Conservation (phyloP, 768 basidiomycete species). For the Phlebiopsis gigantea region DNA sequence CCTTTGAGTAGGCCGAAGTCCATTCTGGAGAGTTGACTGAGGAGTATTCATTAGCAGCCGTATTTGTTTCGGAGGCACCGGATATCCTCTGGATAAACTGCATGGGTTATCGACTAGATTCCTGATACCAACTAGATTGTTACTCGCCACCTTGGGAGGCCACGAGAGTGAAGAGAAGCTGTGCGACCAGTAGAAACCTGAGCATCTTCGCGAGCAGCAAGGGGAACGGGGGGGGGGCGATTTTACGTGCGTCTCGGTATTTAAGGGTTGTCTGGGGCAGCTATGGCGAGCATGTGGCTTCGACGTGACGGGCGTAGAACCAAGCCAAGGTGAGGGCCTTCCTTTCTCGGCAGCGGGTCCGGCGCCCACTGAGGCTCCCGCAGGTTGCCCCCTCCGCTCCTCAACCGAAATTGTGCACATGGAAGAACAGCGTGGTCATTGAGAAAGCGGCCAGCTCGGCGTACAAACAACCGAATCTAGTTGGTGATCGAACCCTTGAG, state of each 20-base stretch:
- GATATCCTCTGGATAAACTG: no score
- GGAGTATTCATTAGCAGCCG: neutral
- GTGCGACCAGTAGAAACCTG: neutral
- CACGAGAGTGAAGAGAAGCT: neutral
- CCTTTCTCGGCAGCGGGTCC: neutral
- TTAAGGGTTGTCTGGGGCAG: neutral
- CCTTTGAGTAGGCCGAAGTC: constrained; percentile 9
- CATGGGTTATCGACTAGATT: no score
- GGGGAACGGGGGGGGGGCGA: neutral
- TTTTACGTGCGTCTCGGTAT: neutral
- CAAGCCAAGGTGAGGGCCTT: neutral
- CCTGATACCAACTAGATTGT: no score
- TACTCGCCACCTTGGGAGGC: neutral
- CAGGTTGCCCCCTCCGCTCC: neutral
- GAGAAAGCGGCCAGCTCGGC: neutral
- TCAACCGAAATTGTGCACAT: neutral
- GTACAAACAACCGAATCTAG: neutral
- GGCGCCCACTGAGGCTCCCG: neutral
- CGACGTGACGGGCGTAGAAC: neutral
- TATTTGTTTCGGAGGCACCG: no score
- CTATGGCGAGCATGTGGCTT: neutral
- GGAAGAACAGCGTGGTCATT: neutral
- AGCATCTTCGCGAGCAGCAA: neutral
- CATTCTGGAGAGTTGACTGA: constrained; percentile 10
- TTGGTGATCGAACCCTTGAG: constrained; percentile 37